These are phyloP conservation scores for Candida boleticola DNA, from an alignment of 805 yeast species.

Conservation along the genomic window DNA sequence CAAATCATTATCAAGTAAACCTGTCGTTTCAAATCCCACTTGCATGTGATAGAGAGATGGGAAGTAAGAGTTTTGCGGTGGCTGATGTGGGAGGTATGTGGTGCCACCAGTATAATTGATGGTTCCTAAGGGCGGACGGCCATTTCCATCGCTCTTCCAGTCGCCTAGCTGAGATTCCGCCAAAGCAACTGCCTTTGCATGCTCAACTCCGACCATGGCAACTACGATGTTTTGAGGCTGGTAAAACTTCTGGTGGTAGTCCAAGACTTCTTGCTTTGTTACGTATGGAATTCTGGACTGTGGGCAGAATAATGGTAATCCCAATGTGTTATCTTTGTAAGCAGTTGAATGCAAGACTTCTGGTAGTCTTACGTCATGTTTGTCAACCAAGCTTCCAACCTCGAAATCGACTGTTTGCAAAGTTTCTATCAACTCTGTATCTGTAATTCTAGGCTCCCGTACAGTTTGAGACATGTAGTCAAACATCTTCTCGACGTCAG, in stretches of 20 bases:
- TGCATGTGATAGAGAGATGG: conserved; percentile 85
- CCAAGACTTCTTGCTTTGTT: conserved; percentile 48
- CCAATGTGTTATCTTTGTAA: conserved; percentile 67
- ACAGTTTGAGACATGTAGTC: conserved; percentile 76
- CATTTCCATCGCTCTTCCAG: conserved; percentile 32
- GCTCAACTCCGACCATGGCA: conserved; percentile 83
- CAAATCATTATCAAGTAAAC: conserved; percentile 79
- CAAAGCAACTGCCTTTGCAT: conserved; percentile 62
- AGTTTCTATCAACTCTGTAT: conserved; percentile 72
- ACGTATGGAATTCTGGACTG: conserved; percentile 60
- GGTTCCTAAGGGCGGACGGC: conserved; percentile 46
- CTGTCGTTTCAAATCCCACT: conserved; percentile 83
- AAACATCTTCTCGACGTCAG: conserved; percentile 78
- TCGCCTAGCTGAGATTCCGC: conserved; percentile 64
- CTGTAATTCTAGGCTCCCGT: conserved; percentile 62
- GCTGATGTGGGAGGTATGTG: conserved; percentile 35
- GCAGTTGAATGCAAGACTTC: conserved; percentile 89
- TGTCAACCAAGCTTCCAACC: conserved; percentile 74
- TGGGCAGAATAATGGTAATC: conserved; percentile 84
- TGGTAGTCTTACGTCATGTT: conserved; percentile 83
- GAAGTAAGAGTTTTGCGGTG: conserved; percentile 43
- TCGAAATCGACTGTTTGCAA: conserved; percentile 75
- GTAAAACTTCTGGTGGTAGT: conserved; percentile 65
- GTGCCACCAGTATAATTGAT: conserved; percentile 57
- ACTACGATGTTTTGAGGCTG: conserved; percentile 81